Conservation (phyloP, 495 filamentous ascomycete species). For the Hypoxylon intermedium region DNA sequence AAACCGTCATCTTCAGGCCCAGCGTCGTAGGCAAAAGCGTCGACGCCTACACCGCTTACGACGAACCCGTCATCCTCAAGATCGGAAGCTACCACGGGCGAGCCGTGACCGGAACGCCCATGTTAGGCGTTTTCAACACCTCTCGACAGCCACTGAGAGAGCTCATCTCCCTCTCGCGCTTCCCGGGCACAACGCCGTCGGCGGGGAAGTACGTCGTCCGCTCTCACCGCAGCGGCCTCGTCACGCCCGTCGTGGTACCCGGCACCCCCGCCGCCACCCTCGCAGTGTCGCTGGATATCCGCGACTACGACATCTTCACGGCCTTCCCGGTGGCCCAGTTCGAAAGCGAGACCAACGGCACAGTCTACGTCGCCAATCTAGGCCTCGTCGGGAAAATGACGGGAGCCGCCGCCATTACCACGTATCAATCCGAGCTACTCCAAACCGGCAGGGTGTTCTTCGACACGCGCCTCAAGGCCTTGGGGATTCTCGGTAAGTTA, state of each 20-base stretch:
- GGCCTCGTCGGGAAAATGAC: conserved; percentile 91
- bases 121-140: conserved; percentile 87
- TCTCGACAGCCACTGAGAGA: conserved; percentile 63
- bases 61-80: conserved; percentile 74
- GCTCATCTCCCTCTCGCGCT: conserved; percentile 70
- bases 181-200: conserved; percentile 67
- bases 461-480: conserved; percentile 74
- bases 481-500: conserved; percentile 76
- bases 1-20: conserved; percentile 79
- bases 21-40: conserved; percentile 71
- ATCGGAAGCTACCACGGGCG: conserved; percentile 73
- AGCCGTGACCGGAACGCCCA: conserved; percentile 70
- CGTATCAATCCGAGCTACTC: conserved; percentile 61
- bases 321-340: conserved; percentile 70
- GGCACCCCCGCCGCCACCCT: conserved; percentile 54
- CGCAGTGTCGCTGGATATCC: conserved; percentile 63
- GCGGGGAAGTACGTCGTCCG: conserved; percentile 71
- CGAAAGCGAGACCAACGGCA: conserved; percentile 48
- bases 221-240: conserved; percentile 70
- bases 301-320: conserved; percentile 83
- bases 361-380: conserved; percentile 66
- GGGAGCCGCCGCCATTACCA: conserved; percentile 77
- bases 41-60: conserved; percentile 75
- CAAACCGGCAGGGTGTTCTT: conserved; percentile 68
- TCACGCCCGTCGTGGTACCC: conserved; percentile 59